phyloP scores from a whole-genome alignment of 2,329 filamentous ascomycete genomes.

The Alternaria sp. region DNA sequence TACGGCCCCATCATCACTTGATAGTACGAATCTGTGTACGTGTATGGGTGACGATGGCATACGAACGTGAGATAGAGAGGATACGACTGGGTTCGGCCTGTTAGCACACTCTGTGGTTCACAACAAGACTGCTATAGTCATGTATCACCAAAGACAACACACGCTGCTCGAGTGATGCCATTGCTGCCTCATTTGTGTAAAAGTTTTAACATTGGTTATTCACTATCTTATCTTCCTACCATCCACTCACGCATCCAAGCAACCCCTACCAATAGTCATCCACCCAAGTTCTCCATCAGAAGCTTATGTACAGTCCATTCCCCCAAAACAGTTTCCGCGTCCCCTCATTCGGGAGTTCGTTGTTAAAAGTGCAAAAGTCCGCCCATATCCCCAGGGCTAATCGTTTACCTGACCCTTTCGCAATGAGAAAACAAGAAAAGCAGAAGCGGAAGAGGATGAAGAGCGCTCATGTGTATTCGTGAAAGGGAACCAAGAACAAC shows the following conservation, averaged over 20 bases:
- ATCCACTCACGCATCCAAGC: background rate
- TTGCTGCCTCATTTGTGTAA: background rate
- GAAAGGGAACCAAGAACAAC: background rate
- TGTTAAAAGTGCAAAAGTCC: background rate
- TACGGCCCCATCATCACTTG: background rate
- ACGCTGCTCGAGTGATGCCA: background rate
- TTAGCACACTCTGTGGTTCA: background rate
- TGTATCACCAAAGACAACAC: background rate
- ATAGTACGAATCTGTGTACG: background rate
- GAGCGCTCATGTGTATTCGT: constrained; percentile 2
- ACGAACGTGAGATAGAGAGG: background rate
- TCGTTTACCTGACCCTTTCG: constrained; percentile 5
- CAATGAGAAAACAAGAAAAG: background rate
- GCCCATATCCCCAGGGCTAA: background rate
- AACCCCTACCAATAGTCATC: background rate
- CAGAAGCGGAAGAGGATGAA: background rate
- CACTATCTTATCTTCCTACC: background rate
- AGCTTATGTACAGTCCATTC: constrained; percentile 3
- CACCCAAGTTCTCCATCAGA: background rate
- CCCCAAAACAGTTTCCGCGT: background rate
- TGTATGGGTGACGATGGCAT: background rate
- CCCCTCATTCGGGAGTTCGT: background rate
- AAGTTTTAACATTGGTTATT: constrained; percentile 4
- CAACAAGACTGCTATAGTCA: background rate
- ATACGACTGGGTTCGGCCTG: background rate